Base-by-base conservation (phyloP, 169 alveolate genomes). In the Cyclospora cayetanensis region DNA sequence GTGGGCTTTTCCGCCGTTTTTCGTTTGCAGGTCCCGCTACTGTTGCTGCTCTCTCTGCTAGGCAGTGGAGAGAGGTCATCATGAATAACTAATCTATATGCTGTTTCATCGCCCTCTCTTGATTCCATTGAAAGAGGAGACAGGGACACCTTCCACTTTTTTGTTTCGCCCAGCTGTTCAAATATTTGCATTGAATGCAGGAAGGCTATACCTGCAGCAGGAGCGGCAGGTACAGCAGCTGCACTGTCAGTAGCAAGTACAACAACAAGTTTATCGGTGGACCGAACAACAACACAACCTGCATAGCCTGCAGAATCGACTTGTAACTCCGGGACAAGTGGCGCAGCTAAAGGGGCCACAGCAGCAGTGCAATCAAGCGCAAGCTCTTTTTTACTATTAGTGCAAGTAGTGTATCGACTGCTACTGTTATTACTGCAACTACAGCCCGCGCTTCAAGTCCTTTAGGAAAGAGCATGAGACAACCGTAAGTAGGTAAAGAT, bases 191-290 rank as follows among this genome's bases (percentile, higher is more conserved):
- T 65, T 2, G 77, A 65, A 65, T 65, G 77, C 12, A 65, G 12
- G 12, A 65, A 65, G 2, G 77, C 77, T 3, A 65, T 41, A 22
- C 77, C 77, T 65, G 77, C 77, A 65, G 42, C 77, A 65, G 77
- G 43, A 65, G 77, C 77, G 29, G 39, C 77, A 65, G 77, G 43
- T 9, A 20, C n/a, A n/a, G 70, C 70, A 11, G 70, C 70, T 5
- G 74, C 74, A 60, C 34, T 27, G n/a, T 9, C 35, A 60, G 74
- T 27, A 60, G 74, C 74, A 60, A 11, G 29, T 27, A 42, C 79
- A 12, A 42, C 79, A 20, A 42, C 79, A 20, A n/a, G n/a, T n/a
- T n/a, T n/a, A n/a, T n/a, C n/a, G n/a, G n/a, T n/a, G n/a, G n/a
- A n/a, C n/a, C n/a, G n/a, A n/a, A n/a, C n/a, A n/a, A n/a, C n/a